phyloP scores from a whole-genome alignment of 768 basidiomycete genomes.

The Panaeolus papilionaceus region DNA sequence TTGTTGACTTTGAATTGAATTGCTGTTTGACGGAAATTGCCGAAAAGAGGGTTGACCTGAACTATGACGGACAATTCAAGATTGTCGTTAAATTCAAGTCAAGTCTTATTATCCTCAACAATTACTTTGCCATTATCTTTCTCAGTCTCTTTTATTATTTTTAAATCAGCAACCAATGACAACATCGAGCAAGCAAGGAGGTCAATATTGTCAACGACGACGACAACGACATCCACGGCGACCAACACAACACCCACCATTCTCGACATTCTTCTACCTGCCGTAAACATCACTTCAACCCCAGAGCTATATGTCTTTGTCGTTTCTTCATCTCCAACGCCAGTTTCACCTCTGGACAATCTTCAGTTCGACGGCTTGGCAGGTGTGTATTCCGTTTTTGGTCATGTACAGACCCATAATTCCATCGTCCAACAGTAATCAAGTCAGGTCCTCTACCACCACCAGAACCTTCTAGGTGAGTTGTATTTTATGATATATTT shows the following conservation, averaged over 20 bases:
- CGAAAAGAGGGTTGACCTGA: slow-evolving; percentile 14
- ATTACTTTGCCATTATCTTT: slow-evolving; percentile 51
- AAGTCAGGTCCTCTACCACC: slow-evolving; percentile 27
- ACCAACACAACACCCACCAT: slow-evolving; percentile 44
- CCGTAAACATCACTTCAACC: slow-evolving; percentile 51
- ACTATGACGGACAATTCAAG: background rate
- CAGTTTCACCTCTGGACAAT: slow-evolving; percentile 45
- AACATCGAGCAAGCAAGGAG: slow-evolving; percentile 63
- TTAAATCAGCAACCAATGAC: slow-evolving; percentile 39
- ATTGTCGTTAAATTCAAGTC: slow-evolving; percentile 25
- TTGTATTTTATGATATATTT: slow-evolving; percentile 9
- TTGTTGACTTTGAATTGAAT: background rate
- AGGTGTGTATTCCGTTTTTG: slow-evolving; percentile 41
- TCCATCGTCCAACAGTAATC: slow-evolving; percentile 22
- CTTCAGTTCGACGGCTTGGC: slow-evolving; percentile 56
- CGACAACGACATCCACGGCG: slow-evolving; percentile 9
- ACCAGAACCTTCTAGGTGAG: slow-evolving; percentile 26
- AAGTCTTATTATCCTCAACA: slow-evolving; percentile 51
- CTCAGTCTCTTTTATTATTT: slow-evolving; percentile 52
- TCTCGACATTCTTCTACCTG: slow-evolving; percentile 56
- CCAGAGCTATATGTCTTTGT: slow-evolving; percentile 63
- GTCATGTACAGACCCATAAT: slow-evolving; percentile 17
- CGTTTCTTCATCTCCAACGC: slow-evolving; percentile 13
- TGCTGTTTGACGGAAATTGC: slow-evolving; percentile 1
- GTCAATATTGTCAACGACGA: slow-evolving; percentile 39